These are phyloP conservation scores for Fusarium pseudograminearum DNA, from an alignment of 2,329 filamentous ascomycete genomes.

Conservation along the genomic window DNA sequence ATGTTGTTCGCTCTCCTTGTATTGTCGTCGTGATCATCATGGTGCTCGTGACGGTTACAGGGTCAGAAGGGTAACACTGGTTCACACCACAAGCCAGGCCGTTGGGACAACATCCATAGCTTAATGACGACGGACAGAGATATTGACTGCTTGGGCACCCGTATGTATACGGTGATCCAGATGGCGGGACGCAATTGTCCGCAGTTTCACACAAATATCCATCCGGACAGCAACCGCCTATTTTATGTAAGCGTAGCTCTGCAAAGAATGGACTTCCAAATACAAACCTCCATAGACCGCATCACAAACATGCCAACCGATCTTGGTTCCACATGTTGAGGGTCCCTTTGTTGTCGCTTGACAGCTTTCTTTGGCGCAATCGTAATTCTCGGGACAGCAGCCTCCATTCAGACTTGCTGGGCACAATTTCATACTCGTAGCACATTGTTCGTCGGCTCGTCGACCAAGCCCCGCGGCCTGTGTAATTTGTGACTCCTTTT, in stretches of 20 bases:
- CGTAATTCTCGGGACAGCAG: constrained; percentile 63
- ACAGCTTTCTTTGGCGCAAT: constrained; percentile 62
- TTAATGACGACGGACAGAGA: constrained; percentile 63
- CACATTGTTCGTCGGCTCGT: constrained; percentile 45
- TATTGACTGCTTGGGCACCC: constrained; percentile 60
- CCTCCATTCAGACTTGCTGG: constrained; percentile 57
- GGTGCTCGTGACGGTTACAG: constrained; percentile 60
- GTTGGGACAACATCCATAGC: constrained; percentile 65
- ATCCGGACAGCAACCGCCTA: constrained; percentile 60
- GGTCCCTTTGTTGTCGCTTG: constrained; percentile 60
- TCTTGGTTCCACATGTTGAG: constrained; percentile 53
- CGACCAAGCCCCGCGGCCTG: constrained; percentile 31
- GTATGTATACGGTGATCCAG: constrained; percentile 55
- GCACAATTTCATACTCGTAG: constrained; percentile 51
- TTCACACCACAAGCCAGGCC: constrained; percentile 62
- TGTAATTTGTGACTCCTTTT: constrained; percentile 48
- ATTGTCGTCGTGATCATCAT: constrained; percentile 61
- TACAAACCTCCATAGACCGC: constrained; percentile 52
- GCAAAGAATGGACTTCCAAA: background rate
- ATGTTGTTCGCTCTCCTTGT: constrained; percentile 54
- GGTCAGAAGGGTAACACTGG: constrained; percentile 62
- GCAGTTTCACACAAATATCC: constrained; percentile 58
- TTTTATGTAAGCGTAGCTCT: constrained; percentile 29
- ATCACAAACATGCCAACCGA: constrained; percentile 58
- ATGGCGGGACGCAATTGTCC: constrained; percentile 58